Conservation (phyloP, 208 protist genomes). For the Leishmania martiniquensis region DNA sequence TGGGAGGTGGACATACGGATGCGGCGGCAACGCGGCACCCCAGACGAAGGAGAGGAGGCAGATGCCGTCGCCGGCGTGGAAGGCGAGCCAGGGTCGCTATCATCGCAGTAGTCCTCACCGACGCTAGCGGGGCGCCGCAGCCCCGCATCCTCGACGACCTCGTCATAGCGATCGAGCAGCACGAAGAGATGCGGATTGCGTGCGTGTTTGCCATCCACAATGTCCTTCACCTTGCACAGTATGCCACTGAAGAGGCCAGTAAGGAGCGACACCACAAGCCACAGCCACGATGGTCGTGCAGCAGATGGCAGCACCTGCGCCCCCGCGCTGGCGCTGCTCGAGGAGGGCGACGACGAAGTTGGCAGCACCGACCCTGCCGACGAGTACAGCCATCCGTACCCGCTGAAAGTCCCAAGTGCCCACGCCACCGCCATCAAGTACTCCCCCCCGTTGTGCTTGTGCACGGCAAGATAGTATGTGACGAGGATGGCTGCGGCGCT, state of each 20-base stretch:
- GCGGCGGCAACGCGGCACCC: constrained; percentile 12
- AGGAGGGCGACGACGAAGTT: neutral
- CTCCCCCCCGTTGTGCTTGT: constrained; percentile 55
- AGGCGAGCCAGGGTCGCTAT: neutral
- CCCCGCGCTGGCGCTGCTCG: constrained; percentile 1
- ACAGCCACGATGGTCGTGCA: constrained; percentile 45
- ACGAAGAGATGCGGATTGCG: constrained; percentile 37
- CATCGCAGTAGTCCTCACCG: neutral
- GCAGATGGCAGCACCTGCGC: neutral
- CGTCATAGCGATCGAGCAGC: constrained; percentile 29
- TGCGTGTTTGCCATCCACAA: constrained; percentile 64
- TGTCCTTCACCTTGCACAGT: constrained; percentile 85
- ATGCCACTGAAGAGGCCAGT: constrained; percentile 78
- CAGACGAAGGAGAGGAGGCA: neutral
- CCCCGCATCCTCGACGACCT: constrained; percentile 5
- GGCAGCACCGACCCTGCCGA: constrained; percentile 24
- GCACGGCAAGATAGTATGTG: constrained; percentile 58
- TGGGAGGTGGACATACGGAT: constrained; percentile 16
- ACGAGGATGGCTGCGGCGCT: constrained; percentile 38
- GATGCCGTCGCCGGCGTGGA: neutral
- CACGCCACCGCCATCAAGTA: constrained; percentile 73
- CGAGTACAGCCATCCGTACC: constrained; percentile 54
- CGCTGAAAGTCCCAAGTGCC: constrained; percentile 68
- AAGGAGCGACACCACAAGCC: constrained; percentile 72
- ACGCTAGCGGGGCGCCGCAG: neutral